Evolutionary conservation across 2,329 filamentous ascomycete species (phyloP).

Genomic region (Stemphylium vesicarium): DNA sequence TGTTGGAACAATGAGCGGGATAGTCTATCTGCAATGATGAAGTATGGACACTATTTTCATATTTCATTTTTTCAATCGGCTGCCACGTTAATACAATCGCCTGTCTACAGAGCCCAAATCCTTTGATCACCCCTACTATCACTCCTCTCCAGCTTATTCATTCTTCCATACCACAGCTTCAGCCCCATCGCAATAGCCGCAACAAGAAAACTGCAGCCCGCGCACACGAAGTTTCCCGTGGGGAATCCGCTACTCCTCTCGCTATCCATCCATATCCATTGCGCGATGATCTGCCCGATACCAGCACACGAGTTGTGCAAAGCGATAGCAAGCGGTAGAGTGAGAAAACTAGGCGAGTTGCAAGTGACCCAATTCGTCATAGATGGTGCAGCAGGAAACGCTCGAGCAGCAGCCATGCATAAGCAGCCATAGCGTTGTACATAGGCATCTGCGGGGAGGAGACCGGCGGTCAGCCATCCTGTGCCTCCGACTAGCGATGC

Average conservation of each 20-base stretch:
- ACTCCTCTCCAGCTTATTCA: constrained; percentile 5
- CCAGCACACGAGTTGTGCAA: constrained; percentile 5
- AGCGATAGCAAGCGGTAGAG: constrained; percentile 3
- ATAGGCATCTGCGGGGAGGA: constrained; percentile 5
- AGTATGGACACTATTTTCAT: not conserved
- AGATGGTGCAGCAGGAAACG: constrained; percentile 7
- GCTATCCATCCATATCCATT: constrained; percentile 4
- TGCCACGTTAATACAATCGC: too few relatives aligned
- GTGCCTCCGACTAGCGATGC: not conserved
- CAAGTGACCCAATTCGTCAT: constrained; percentile 9
- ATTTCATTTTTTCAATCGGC: too few relatives aligned
- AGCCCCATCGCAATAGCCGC: constrained; percentile 3
- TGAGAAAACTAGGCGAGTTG: constrained; percentile 9
- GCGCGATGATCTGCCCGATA: constrained; percentile 2
- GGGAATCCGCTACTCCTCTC: not conserved
- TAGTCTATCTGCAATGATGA: not conserved
- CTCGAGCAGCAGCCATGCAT: constrained; percentile 7
- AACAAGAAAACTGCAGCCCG: not conserved
- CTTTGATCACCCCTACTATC: constrained; percentile 1
- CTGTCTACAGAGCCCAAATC: constrained; percentile 1
- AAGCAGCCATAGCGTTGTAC: constrained; percentile 5
- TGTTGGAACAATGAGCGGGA: constrained; percentile 16
- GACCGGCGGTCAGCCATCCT: constrained; percentile 5
- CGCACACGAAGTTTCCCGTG: constrained; percentile 1
- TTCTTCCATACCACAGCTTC: constrained; percentile 2